Evolutionary conservation across 306 rosid species (phyloP), one percentile per base, ranked within the genome.

Genomic region (Ormosia semicastrata): DNA sequence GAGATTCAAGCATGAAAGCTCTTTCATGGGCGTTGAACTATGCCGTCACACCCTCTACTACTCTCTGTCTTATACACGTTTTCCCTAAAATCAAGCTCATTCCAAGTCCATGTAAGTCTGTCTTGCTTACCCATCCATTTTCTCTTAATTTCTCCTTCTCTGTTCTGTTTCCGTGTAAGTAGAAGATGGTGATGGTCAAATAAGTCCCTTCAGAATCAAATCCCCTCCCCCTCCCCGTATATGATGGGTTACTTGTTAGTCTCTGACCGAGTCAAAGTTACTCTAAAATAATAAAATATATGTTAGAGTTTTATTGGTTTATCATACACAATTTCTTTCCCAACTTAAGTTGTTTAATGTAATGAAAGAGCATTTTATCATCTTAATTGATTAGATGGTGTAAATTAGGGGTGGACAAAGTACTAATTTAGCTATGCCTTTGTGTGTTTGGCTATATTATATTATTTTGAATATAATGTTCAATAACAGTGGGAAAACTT

Each of bases 21-120:
- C 83, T 93, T 60, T 70, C 75, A 6, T 93, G 97, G 97, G 52
- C 95, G 69, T 53, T 94, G 73, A 83, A 85, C 13, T 80, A 90
- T 36, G 76, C 81, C n/a, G 87, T 84, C 3, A 81, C 75, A 3
- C 77, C 93, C 8, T 69, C 85, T 12, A 59, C 86, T 40, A 64
- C 69, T 8, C 69, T 94, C 3, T 78, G 66, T 73, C 93, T 94
- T 32, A 2, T 94, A 52, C 98, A 92, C 54, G 86, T 94, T 84
- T 94, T 80, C 83, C 97, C 97, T 5, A 87, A 76, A 86, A 52
- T 74, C 74, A 89, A 78, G 32, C 64, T 37, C 73, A 85, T 94
- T 17, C 98, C 94, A 9, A 92, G 82, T 77, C 98, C 98, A 76
- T 66, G 97, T 94, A 88, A 80, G 91, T 73, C 32, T 24, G 0